Percentiles rank a stretch among this genome's conserved stretches.
phyloP scores from a whole-genome alignment of 257 asterid species.

The Linderniella brevidens region DNA sequence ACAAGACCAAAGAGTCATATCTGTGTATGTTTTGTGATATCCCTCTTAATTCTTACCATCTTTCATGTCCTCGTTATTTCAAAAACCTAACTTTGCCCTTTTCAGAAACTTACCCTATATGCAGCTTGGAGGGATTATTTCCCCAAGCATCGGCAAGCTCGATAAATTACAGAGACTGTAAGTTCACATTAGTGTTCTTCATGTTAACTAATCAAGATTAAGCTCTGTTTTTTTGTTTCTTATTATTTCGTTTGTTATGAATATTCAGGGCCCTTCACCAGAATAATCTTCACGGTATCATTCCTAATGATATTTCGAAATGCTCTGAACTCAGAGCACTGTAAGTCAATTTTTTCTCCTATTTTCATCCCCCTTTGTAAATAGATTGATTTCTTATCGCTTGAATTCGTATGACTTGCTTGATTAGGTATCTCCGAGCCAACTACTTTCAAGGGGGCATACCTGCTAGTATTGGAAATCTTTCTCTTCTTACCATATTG shows the following conservation, averaged over 20 bases:
- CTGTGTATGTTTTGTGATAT: constrained; percentile 39
- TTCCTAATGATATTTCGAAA: constrained; percentile 56
- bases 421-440: constrained; percentile 57
- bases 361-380: background rate
- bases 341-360: constrained; percentile 28
- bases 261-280: constrained; percentile 77
- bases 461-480: constrained; percentile 76
- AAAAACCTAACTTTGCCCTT: too few species aligned
- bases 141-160: constrained; percentile 74
- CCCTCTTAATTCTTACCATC: too few species aligned
- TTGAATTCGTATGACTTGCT: too few species aligned
- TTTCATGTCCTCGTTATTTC: too few species aligned
- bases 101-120: constrained; percentile 71
- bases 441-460: constrained; percentile 92
- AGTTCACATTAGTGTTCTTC: constrained; percentile 15
- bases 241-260: background rate
- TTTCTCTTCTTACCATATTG: constrained; percentile 62
- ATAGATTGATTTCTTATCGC: background rate
- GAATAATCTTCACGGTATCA: constrained; percentile 69
- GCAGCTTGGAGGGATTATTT: constrained; percentile 79
- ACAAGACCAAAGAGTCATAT: constrained; percentile 56
- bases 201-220: background rate
- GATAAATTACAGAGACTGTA: constrained; percentile 67
- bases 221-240: background rate
- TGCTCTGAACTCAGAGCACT: constrained; percentile 81